A percentile compares a stretch with the other conserved stretches of the same genome.
Conservation (phyloP, 345 rosid species). For the Eucalyptus rudis region DNA sequence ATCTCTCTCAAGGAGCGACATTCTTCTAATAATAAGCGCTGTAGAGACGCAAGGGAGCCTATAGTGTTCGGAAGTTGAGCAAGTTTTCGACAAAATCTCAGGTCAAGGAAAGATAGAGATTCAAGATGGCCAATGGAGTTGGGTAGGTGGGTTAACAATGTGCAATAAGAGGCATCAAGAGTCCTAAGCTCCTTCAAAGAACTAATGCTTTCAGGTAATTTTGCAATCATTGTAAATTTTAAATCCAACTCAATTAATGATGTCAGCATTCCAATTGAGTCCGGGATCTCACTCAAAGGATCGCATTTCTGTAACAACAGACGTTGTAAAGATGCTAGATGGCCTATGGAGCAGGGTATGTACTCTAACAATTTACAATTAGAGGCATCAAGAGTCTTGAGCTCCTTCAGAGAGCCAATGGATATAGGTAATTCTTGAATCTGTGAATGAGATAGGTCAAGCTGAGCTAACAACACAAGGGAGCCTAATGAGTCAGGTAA, state of each 20-base stretch:
- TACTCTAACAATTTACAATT: background rate
- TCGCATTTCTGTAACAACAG: fast-evolving
- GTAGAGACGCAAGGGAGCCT: too few species aligned
- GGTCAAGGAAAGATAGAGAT: background rate
- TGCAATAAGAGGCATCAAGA: background rate
- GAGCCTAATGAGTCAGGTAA: too few species aligned
- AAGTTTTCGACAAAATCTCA: too few species aligned
- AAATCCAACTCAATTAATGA: background rate
- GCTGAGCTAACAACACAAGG: fast-evolving
- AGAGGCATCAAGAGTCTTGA: background rate
- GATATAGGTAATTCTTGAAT: too few species aligned
- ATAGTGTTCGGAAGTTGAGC: too few species aligned
- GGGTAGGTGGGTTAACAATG: background rate
- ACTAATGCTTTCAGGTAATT: background rate
- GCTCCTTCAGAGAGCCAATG: fast-evolving
- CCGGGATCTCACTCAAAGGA: background rate
- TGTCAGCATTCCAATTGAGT: background rate
- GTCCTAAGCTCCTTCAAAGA: background rate
- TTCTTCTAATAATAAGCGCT: too few species aligned
- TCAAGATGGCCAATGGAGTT: background rate
- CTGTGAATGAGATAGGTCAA: fast-evolving
- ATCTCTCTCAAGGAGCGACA: too few species aligned
- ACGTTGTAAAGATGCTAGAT: background rate
- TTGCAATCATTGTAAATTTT: background rate
- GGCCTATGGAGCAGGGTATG: background rate